Base-by-base conservation (phyloP, 139 green algal species). In the Pleodorina starrii region DNA sequence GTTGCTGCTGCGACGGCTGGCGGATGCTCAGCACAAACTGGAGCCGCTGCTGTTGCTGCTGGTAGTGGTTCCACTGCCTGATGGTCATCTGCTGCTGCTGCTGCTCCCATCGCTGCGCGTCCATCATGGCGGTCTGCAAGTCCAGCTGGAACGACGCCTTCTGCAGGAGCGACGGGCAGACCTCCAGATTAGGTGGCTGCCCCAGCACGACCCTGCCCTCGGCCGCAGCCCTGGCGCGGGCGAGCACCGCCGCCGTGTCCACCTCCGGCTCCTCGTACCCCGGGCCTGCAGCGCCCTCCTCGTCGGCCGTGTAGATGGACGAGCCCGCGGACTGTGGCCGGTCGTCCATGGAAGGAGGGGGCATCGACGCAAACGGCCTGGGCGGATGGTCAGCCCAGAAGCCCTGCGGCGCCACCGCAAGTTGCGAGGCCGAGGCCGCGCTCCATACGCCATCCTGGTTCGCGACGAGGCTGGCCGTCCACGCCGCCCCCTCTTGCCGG, bases 281-380 rank as follows among this genome's bases (percentile, higher is more conserved):
- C 63, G 42, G 63, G 29, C 5, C 5, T 29, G 7, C 74, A 27
- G 21, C 23, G 14, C 44, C 46, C 43, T 63, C 74, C 46, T 82
- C 74, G 25, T 82, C 74, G 7, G 27, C 74, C 25, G 74, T 82
- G 46, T 82, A 82, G n/a, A 82, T 9, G 16, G 74, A 82, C 27
- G 74, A 66, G 27, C 74, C 46, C 12, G 27, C 74, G 14, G 74
- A 82, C 74, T 6, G 11, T 11, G 44, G 74, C 74, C 74, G 74
- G 21, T 4, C 43, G n/a, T 25, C 40, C 12, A 76, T 11, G 21
- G 5, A 36, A 25, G 54, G 2, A 25, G 25, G 54, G 54, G 54
- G 54, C 54, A 21, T 25, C 54, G 29, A 21, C 5, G 54, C 25
- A 66, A 66, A 66, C n/a, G n/a, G n/a, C n/a, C n/a, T n/a, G n/a